Conservation (phyloP, 495 filamentous ascomycete species). For the Viridothelium virens region DNA sequence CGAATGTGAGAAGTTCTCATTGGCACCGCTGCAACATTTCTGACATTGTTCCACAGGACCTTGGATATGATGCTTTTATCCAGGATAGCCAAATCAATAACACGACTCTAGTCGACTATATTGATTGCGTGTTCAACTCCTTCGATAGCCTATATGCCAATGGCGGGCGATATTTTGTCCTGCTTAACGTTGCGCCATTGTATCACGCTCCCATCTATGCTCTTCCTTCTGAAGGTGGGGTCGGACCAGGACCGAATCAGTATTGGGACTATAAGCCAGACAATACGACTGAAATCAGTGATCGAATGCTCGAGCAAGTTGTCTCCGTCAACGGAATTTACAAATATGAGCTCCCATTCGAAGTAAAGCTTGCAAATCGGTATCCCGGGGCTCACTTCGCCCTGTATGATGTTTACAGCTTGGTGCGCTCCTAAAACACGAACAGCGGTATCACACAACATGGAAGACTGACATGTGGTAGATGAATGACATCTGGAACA, state of each 20-base stretch:
- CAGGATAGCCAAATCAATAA: constrained; percentile 48
- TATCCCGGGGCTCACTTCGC: constrained; percentile 56
- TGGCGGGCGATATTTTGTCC: constrained; percentile 60
- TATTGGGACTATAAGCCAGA: constrained; percentile 53
- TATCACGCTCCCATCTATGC: constrained; percentile 56
- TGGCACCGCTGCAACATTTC: no score
- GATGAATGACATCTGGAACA: constrained; percentile 53
- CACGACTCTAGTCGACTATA: constrained; percentile 34
- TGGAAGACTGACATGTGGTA: not conserved
- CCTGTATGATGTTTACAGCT: constrained; percentile 54
- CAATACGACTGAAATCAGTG: constrained; percentile 51
- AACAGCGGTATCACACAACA: not conserved
- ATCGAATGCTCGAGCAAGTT: constrained; percentile 56
- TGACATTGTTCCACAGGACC: constrained; percentile 36
- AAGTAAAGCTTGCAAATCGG: constrained; percentile 43
- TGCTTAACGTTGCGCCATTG: constrained; percentile 58
- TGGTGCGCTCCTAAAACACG: constrained; percentile 26
- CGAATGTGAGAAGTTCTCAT: constrained; percentile 39
- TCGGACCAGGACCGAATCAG: constrained; percentile 35
- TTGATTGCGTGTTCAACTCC: constrained; percentile 54
- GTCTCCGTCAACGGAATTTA: constrained; percentile 55
- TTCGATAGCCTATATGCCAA: constrained; percentile 54
- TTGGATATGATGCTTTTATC: constrained; percentile 56
- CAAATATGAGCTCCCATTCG: constrained; percentile 52
- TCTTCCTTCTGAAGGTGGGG: constrained; percentile 42